Evolutionary conservation across 345 rosid species (phyloP), one percentile per base, ranked within the genome.

Genomic region (Firmiana major): DNA sequence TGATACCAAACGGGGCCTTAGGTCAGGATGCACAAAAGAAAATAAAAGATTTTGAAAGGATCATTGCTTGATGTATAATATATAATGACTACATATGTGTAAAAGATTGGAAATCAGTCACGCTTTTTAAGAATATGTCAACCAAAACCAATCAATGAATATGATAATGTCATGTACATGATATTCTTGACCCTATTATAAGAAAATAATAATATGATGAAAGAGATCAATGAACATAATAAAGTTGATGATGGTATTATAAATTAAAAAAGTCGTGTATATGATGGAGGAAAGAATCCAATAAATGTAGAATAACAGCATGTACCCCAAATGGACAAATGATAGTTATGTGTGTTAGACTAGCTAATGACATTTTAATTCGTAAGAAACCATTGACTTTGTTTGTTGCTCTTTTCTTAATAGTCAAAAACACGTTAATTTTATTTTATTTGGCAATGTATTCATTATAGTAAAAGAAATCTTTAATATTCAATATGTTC

Each of bases 221-320:
- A 31, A 0, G 34, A 31, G 34, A 31, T 31, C 34, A 31, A 31
- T 31, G 34, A 31, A 31, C 34, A 31, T 1, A 31, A 31, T 31
- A 31, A 31, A 31, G 0, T 31, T 3, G 34, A 31, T 31, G 34
- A 31, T 31, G 34, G 34, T 31, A 31, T 31, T 31, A 31, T 31
- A 1, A 31, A 31, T 31, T 31, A 31, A 31, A 31, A 36, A 36
- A 36, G 40, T 36, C 0, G 6, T 26, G 12, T 46, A 46, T 46
- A 60, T 64, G 48, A 64, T 64, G 48, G 21, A 42, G 9, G 71
- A 40, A 31, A 65, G 28, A 66, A 66, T 66, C 71, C 71, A 5
- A 42, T 42, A 5, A 42, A 66, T n/a, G 51, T 42, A 0, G 31
- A 63, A 5, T 13, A 64, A 64, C 4, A 21, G 53, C 53, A 66